Percentiles rank a stretch among this genome's conserved stretches.
Evolutionary conservation across 2,329 filamentous ascomycete genomes (phyloP).

Genomic region (Aschersonia sp.): DNA sequence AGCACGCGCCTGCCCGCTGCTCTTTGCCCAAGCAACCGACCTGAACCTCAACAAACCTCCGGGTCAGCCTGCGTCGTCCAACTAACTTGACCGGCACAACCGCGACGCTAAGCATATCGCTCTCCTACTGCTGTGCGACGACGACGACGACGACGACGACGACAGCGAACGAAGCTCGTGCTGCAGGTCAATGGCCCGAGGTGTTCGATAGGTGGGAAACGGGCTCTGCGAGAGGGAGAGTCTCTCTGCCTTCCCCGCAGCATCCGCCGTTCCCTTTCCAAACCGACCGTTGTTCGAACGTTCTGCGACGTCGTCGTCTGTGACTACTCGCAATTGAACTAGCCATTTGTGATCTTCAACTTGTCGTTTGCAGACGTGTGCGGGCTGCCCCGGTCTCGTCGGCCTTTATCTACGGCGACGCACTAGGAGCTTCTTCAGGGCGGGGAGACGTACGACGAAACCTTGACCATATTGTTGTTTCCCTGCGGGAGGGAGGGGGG

Average conservation of each 20-base stretch:
- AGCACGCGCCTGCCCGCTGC: no score
- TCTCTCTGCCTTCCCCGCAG: constrained; percentile 34
- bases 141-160: no score
- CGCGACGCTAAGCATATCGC: not conserved
- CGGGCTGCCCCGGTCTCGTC: no score
- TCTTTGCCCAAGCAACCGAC: not conserved
- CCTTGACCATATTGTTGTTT: no score
- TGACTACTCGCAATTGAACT: not conserved
- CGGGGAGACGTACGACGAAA: no score
- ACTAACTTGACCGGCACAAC: not conserved
- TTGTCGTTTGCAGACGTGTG: no score
- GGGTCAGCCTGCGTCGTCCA: not conserved
- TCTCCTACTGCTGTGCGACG: not conserved
- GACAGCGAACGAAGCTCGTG: not conserved
- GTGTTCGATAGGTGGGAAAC: constrained; percentile 37
- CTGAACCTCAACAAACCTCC: constrained; percentile 1
- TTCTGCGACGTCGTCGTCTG: not conserved
- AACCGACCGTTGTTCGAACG: constrained; percentile 5
- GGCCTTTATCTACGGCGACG: no score
- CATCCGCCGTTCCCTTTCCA: constrained; percentile 22
- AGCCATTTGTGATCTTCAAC: no score
- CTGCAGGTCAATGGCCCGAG: constrained; percentile 39
- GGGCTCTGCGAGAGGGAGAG: constrained; percentile 42
- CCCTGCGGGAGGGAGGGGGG: no score
- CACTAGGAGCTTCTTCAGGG: no score